Conservation (phyloP, 1,284 basidiomycete species). For the Ustilago xerochloae region DNA sequence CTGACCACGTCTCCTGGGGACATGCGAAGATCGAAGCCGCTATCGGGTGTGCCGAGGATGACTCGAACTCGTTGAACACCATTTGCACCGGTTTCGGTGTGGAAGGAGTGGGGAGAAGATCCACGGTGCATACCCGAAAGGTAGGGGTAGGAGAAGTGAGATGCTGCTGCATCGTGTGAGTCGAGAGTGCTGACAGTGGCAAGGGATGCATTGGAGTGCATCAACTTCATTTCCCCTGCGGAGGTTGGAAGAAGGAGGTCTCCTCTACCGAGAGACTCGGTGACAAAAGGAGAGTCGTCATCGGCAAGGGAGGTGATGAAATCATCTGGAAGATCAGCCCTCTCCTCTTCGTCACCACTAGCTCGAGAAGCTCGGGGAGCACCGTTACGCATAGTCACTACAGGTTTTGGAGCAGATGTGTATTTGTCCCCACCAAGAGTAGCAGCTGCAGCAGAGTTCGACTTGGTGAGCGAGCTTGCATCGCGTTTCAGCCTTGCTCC, state of each 20-base stretch:
- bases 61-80: constrained; percentile 15
- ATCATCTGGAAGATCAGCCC: constrained; percentile 28
- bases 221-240: background rate
- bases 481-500: constrained; percentile 22
- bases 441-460: background rate
- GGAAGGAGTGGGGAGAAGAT: background rate
- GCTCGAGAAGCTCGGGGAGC: constrained; percentile 6
- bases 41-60: constrained; percentile 19
- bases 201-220: constrained; percentile 16
- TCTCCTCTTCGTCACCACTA: background rate
- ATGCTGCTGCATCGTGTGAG: constrained; percentile 18
- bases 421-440: constrained; percentile 8
- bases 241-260: constrained; percentile 12
- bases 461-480: constrained; percentile 14
- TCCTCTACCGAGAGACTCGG: constrained; percentile 1
- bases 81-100: background rate
- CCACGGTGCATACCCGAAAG: constrained; percentile 50
- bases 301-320: constrained; percentile 40
- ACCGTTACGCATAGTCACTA: constrained; percentile 18
- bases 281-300: constrained; percentile 12
- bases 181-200: constrained; percentile 4
- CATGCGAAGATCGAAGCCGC: constrained; percentile 10
- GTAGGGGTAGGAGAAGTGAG: constrained; percentile 60
- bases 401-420: constrained; percentile 16
- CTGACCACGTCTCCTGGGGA: constrained; percentile 25